A percentile compares a stretch with the other conserved stretches of the same genome.
phyloP scores from a whole-genome alignment of 257 asterid genomes.

The Solanum appendiculatum region DNA sequence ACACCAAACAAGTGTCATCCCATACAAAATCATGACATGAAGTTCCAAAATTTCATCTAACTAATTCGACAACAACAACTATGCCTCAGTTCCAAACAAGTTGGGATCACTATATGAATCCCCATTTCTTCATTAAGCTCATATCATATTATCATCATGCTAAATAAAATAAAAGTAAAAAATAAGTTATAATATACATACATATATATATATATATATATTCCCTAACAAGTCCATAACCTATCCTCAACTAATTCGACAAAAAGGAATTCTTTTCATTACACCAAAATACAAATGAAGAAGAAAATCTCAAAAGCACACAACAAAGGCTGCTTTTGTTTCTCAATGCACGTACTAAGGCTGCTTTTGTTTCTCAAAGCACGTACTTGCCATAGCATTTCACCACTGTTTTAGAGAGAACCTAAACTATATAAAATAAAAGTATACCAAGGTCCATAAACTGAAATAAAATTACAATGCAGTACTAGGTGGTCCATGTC shows the following conservation, averaged over 20 bases:
- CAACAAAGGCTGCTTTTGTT: neutral
- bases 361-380: too few relatives aligned
- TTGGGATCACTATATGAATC: neutral
- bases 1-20: neutral
- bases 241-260: neutral
- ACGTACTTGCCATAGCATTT: neutral
- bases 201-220: neutral
- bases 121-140: neutral
- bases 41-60: neutral
- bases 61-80: neutral
- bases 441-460: neutral
- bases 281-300: neutral
- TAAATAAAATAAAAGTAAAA: neutral
- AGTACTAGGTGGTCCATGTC: neutral
- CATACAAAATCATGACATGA: neutral
- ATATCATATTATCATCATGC: neutral
- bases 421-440: neutral
- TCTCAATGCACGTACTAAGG: neutral
- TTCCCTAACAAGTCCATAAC: neutral
- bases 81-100: neutral
- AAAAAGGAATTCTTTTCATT: neutral
- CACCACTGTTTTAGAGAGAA: neutral
- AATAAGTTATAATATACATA: neutral
- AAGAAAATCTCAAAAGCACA: neutral
- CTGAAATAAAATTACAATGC: neutral